phyloP scores from a whole-genome alignment of 768 basidiomycete genomes.

The Candolleomyces eurysporus region DNA sequence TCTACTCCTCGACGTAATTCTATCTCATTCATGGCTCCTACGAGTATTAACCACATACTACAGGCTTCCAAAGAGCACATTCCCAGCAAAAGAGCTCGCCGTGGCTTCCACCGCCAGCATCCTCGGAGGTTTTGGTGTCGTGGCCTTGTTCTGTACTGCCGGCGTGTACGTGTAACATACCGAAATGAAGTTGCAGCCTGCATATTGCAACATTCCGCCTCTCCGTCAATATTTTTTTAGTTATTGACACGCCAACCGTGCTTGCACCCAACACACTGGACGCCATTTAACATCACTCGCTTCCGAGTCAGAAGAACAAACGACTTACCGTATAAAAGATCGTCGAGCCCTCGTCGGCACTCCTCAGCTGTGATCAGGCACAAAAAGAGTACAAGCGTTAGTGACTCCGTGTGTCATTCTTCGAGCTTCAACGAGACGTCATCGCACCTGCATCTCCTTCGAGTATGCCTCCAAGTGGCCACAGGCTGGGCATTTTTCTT shows the following conservation, averaged over 20 bases:
- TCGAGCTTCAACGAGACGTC: not conserved
- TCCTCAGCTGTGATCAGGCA: slow-evolving; percentile 57
- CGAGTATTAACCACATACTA: slow-evolving; percentile 11
- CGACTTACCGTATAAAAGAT: slow-evolving; percentile 86
- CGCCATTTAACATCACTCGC: slow-evolving; percentile 10
- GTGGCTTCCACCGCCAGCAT: slow-evolving; percentile 73
- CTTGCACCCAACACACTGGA: slow-evolving; percentile 72
- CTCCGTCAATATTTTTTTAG: slow-evolving; percentile 28
- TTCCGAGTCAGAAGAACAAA: slow-evolving; percentile 1
- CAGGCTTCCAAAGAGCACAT: slow-evolving; percentile 74
- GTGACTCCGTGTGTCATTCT: too few species aligned
- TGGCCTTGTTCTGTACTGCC: slow-evolving; percentile 82
- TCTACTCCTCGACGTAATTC: slow-evolving; percentile 86
- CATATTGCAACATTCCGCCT: not conserved
- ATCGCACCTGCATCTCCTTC: slow-evolving; percentile 79
- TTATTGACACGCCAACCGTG: slow-evolving; percentile 85
- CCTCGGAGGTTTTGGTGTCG: slow-evolving; percentile 85
- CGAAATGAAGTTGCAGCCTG: slow-evolving; percentile 3
- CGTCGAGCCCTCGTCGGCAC: slow-evolving; percentile 93
- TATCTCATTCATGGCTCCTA: slow-evolving; percentile 7
- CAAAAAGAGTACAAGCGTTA: slow-evolving; percentile 3
- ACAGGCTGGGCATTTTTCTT: slow-evolving; percentile 87
- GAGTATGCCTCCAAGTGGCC: slow-evolving; percentile 84
- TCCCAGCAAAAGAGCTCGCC: slow-evolving; percentile 61
- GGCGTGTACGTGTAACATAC: slow-evolving; percentile 72